A percentile compares a stretch with the other conserved stretches of the same genome.
phyloP scores from a whole-genome alignment of 495 filamentous ascomycete genomes.

The Peziza echinospora region DNA sequence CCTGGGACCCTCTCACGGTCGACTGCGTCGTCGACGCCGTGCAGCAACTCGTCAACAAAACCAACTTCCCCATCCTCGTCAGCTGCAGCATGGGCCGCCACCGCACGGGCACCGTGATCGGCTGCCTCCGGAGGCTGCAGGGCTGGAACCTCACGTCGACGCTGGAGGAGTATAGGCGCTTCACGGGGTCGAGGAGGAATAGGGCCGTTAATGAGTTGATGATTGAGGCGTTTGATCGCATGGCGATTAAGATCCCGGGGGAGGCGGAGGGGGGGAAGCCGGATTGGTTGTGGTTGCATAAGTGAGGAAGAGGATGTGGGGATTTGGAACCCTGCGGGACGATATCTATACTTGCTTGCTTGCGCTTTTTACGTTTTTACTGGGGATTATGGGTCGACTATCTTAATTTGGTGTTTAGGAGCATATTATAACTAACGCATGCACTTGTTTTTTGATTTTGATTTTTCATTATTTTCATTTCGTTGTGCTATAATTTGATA shows the following conservation, averaged over 20 bases:
- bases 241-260: slow-evolving; percentile 8
- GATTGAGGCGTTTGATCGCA: slow-evolving; percentile 17
- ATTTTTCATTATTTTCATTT: too few relatives aligned
- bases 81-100: slow-evolving; percentile 16
- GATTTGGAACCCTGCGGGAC: too few relatives aligned
- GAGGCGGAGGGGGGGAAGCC: slow-evolving; percentile 6
- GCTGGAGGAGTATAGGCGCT: slow-evolving; percentile 17
- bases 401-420: too few relatives aligned
- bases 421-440: too few relatives aligned
- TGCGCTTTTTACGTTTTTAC: too few relatives aligned
- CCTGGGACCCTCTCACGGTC: slow-evolving; percentile 15
- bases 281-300: slow-evolving; percentile 10
- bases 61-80: slow-evolving; percentile 15
- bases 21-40: slow-evolving; percentile 14
- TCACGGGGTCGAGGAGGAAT: slow-evolving; percentile 12
- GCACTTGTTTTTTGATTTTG: too few relatives aligned
- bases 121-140: slow-evolving; percentile 14
- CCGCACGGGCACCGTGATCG: slow-evolving; percentile 17
- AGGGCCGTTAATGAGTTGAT: slow-evolving; percentile 15
- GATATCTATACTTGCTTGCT: too few relatives aligned
- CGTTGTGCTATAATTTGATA: too few relatives aligned
- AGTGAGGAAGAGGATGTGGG: neutral
- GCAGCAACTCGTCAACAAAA: slow-evolving; percentile 12
- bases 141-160: slow-evolving; percentile 11
- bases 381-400: too few relatives aligned